Evolutionary conservation across 78 protist genomes (phyloP).

Genomic region (Isochrysis galbana): DNA sequence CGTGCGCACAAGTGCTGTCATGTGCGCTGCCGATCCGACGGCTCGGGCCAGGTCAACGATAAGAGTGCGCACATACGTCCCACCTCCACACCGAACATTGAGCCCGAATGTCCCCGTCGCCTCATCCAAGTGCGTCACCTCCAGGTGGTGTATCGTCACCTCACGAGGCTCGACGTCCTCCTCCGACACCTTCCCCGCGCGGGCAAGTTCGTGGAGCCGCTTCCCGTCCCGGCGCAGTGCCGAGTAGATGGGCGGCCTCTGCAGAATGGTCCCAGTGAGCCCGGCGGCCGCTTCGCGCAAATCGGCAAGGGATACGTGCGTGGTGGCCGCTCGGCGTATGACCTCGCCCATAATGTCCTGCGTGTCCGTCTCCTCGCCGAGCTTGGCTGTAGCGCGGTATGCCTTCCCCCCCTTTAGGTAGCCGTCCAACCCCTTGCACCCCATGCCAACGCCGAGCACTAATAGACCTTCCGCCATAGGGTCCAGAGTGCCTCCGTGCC

Average conservation of each 20-base stretch:
- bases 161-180: not conserved
- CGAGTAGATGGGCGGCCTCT: conserved; percentile 1
- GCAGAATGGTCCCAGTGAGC: not conserved
- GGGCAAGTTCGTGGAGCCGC: conserved; percentile 11
- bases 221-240: not conserved
- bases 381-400: not conserved
- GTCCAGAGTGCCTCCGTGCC: conserved; percentile 35
- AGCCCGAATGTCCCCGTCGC: not conserved
- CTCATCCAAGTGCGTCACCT: not conserved
- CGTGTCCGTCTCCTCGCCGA: conserved; percentile 15
- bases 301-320: not conserved
- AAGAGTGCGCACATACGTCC: not conserved
- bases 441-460: not conserved
- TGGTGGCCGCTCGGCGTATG: not conserved
- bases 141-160: not conserved
- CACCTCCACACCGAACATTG: not conserved
- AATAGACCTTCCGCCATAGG: not conserved
- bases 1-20: not conserved
- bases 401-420: not conserved
- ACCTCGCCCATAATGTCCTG: not conserved
- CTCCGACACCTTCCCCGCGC: not conserved
- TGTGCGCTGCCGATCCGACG: not conserved
- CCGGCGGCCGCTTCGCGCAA: not conserved
- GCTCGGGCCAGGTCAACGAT: not conserved
- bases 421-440: not conserved